phyloP scores from a whole-genome alignment of 108 stramenopile species.

The Nannochloropsis granulata region DNA sequence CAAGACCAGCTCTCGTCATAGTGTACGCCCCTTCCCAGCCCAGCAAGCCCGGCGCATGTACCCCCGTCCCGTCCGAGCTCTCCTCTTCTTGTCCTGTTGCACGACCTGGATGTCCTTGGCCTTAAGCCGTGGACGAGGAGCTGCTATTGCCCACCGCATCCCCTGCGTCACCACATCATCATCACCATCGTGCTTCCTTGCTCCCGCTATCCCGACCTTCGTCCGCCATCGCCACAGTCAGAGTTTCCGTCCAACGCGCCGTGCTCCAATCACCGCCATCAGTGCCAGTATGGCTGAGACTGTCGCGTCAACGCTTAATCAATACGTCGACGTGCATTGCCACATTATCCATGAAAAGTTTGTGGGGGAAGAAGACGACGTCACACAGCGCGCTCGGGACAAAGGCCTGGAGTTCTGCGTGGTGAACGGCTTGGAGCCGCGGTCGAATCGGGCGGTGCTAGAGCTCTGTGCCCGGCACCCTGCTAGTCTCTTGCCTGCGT shows the following conservation, averaged over 20 bases:
- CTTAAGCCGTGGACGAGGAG: not conserved
- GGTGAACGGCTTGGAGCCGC: slow-evolving; percentile 17
- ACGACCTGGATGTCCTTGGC: not conserved
- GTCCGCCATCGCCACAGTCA: not conserved
- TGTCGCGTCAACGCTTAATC: not conserved
- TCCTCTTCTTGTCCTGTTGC: not conserved
- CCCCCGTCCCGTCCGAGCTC: not conserved
- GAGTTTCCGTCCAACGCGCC: not conserved
- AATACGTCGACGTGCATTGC: slow-evolving; percentile 10
- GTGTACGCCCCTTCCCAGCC: too few relatives aligned
- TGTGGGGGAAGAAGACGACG: not conserved
- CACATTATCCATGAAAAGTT: slow-evolving; percentile 14
- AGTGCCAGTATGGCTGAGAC: not conserved
- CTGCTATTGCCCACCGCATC: not conserved
- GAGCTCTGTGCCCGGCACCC: not conserved
- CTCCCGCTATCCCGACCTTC: not conserved
- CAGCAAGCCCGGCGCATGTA: not conserved
- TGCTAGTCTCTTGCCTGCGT: slow-evolving; percentile 1
- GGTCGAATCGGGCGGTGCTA: slow-evolving; percentile 9
- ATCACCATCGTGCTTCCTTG: too few relatives aligned
- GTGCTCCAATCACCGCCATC: not conserved
- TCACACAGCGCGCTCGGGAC: not conserved
- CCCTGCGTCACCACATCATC: not conserved
- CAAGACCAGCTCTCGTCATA: too few relatives aligned
- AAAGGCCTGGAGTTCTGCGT: slow-evolving; percentile 9